These are phyloP conservation scores for Syzygium aqueum DNA, from an alignment of 345 rosid species.

Conservation along the genomic window DNA sequence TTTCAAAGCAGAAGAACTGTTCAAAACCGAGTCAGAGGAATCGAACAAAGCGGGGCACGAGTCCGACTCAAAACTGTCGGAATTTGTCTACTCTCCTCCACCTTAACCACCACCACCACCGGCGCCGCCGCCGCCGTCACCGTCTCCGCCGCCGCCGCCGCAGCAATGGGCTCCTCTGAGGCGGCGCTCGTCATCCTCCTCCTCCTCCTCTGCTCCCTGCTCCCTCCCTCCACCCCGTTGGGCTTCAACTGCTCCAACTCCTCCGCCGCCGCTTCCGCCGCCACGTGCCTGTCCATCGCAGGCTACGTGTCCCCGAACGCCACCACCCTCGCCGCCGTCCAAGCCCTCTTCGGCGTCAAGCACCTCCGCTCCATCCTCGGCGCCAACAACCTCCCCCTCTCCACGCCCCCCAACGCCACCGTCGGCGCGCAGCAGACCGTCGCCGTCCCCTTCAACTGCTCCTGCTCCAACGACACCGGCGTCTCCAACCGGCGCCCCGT, in stretches of 20 bases:
- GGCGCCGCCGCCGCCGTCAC: background rate
- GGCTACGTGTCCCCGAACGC: conserved; percentile 37
- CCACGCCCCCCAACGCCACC: conserved; percentile 9
- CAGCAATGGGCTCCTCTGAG: background rate
- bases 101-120: background rate
- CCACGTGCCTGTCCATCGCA: conserved; percentile 30
- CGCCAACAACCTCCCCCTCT: conserved; percentile 36
- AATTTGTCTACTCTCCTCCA: background rate
- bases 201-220: background rate
- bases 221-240: background rate
- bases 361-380: conserved; percentile 28
- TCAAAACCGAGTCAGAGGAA: background rate
- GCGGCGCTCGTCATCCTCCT: background rate
- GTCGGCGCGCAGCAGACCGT: background rate
- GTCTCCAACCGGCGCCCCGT: conserved; percentile 25
- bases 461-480: conserved; percentile 45
- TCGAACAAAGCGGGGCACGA: background rate
- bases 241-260: conserved; percentile 28
- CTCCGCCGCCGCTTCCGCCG: background rate
- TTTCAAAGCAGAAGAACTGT: background rate
- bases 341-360: conserved; percentile 32
- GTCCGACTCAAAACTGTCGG: background rate
- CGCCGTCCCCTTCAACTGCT: conserved; percentile 41
- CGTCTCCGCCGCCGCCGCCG: background rate
- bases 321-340: conserved; percentile 28